Conservation (phyloP, 225 moss, liverwort and hornwort genomes). For the Polytrichum commune region DNA sequence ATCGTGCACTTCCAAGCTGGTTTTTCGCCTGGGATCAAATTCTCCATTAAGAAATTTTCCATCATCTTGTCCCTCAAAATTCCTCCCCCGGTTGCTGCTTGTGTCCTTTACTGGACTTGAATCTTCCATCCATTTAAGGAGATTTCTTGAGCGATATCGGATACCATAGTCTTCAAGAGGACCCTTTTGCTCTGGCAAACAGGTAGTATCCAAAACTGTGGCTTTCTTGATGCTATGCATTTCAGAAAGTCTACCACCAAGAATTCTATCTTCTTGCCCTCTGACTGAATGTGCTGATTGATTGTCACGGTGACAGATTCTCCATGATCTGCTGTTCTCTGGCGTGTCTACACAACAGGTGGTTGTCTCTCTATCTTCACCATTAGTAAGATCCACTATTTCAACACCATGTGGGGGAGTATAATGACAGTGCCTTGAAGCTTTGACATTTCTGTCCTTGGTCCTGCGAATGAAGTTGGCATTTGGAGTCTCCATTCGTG, state of each 20-base stretch:
- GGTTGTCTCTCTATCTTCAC: not conserved
- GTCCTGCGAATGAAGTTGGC: not conserved
- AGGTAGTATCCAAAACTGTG: not conserved
- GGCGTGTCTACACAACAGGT: not conserved
- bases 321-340: not conserved
- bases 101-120: not conserved
- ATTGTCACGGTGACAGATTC: not conserved
- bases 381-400: not conserved
- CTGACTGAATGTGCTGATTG: not conserved
- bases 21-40: not conserved
- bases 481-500: not conserved
- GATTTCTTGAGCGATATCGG: not conserved
- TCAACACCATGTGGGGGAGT: not conserved
- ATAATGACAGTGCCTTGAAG: not conserved
- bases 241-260: not conserved
- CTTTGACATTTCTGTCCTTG: not conserved
- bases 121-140: not conserved
- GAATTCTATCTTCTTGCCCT: constrained; percentile 3
- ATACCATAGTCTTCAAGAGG: not conserved
- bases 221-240: no score
- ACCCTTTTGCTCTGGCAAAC: not conserved
- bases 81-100: not conserved
- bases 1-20: not conserved
- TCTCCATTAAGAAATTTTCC: not conserved
- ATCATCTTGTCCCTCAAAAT: not conserved